These are phyloP conservation scores for Pseudonitzschia multiseries DNA, from an alignment of 108 stramenopile species.

Conservation along the genomic window DNA sequence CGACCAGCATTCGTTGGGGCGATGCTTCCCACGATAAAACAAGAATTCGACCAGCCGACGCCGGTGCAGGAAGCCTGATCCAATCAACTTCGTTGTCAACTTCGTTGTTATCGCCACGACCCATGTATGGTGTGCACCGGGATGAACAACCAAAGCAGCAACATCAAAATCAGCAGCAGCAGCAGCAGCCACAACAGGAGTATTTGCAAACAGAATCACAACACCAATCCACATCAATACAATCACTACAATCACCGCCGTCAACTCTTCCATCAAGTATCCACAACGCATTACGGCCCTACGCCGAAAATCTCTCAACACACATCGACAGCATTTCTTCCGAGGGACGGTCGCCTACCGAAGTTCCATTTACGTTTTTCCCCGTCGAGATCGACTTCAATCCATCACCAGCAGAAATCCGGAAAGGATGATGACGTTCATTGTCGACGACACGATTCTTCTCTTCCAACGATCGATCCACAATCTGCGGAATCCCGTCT, in stretches of 20 bases:
- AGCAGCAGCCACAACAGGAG: background rate
- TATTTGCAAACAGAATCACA: background rate
- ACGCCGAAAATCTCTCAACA: background rate
- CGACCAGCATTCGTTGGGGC: background rate
- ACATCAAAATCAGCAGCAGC: no score
- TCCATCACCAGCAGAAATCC: background rate
- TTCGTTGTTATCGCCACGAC: background rate
- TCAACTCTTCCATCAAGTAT: background rate
- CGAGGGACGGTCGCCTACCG: background rate
- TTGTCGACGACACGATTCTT: background rate
- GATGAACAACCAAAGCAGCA: conserved; percentile 2
- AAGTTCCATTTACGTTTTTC: background rate
- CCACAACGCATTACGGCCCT: background rate
- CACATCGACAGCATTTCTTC: background rate
- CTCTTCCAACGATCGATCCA: background rate
- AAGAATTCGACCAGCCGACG: conserved; percentile 18
- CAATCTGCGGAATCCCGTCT: background rate
- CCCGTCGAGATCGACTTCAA: background rate
- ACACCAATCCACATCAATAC: background rate
- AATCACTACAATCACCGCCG: background rate
- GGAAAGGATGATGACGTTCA: background rate
- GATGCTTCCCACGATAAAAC: background rate
- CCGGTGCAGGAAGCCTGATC: conserved; percentile 23
- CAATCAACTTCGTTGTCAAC: conserved; percentile 10
- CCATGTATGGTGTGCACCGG: background rate